These are phyloP conservation scores for Fusarium sp. DNA, from an alignment of 2,329 filamentous ascomycete genomes.

Conservation along the genomic window DNA sequence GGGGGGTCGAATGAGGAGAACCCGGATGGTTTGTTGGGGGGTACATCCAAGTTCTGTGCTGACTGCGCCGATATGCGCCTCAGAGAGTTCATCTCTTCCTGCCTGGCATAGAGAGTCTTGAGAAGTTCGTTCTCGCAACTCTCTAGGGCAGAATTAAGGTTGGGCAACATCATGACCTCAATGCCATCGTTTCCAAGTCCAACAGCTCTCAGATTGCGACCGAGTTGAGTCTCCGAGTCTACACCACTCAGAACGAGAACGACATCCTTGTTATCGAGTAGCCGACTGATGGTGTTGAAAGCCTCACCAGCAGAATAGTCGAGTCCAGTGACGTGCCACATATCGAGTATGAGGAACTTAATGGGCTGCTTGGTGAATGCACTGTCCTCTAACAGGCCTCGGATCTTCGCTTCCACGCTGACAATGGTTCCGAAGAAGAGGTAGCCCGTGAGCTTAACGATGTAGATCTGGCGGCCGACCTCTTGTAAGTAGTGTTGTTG, in stretches of 20 bases:
- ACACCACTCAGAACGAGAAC: slow-evolving; percentile 87
- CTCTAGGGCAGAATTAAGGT: slow-evolving; percentile 93
- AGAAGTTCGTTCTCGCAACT: slow-evolving; percentile 95
- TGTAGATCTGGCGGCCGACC: slow-evolving; percentile 87
- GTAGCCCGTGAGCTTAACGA: slow-evolving; percentile 92
- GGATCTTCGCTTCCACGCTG: slow-evolving; percentile 90
- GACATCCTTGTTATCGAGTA: slow-evolving; percentile 82
- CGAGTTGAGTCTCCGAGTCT: slow-evolving; percentile 79
- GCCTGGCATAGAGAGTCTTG: slow-evolving; percentile 80
- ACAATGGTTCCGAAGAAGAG: slow-evolving; percentile 99
- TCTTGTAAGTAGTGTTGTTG: slow-evolving; percentile 89
- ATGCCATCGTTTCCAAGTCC: slow-evolving; percentile 81
- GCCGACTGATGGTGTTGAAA: slow-evolving; percentile 90
- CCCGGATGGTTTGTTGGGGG: slow-evolving; percentile 52
- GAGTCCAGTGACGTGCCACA: slow-evolving; percentile 89
- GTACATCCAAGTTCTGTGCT: slow-evolving; percentile 64
- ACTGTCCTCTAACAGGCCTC: slow-evolving; percentile 84
- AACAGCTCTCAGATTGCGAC: slow-evolving; percentile 83
- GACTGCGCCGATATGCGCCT: slow-evolving; percentile 58
- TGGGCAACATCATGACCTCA: slow-evolving; percentile 84
- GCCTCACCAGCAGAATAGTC: slow-evolving; percentile 98
- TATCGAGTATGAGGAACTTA: slow-evolving; percentile 89
- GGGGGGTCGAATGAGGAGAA: slow-evolving; percentile 55
- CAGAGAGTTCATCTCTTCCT: slow-evolving; percentile 69
- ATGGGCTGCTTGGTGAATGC: slow-evolving; percentile 83